These are phyloP conservation scores for Cyathus olla DNA, from an alignment of 1,284 basidiomycete genomes.

Conservation along the genomic window DNA sequence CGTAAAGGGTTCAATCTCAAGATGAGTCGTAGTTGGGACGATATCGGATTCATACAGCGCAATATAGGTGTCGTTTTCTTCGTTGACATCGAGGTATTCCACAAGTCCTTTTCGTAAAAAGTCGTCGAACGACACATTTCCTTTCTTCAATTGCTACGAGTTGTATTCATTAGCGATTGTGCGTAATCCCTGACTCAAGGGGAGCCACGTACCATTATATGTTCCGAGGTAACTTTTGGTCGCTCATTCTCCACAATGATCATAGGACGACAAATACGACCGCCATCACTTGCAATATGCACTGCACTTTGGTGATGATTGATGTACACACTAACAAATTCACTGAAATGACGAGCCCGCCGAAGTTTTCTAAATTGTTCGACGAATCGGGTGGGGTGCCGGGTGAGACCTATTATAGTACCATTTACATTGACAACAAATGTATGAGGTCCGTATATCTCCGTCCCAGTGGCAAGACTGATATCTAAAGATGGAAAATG, in stretches of 20 bases:
- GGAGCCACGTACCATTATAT: constrained; percentile 74
- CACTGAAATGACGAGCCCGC: constrained; percentile 92
- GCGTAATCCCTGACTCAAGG: not conserved
- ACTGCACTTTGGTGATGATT: constrained; percentile 97
- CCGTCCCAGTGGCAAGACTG: constrained; percentile 91
- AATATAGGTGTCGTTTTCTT: constrained; percentile 98
- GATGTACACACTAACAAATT: constrained; percentile 98
- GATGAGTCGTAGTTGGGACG: constrained; percentile 87
- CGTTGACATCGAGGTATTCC: constrained; percentile 99
- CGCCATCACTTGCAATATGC: constrained; percentile 97
- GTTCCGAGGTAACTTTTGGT: constrained; percentile 85
- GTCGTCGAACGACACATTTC: constrained; percentile 90
- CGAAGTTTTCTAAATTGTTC: constrained; percentile 92
- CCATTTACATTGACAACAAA: constrained; percentile 99
- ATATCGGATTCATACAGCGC: constrained; percentile 96
- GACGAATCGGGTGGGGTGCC: constrained; percentile 90
- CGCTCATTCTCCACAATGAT: constrained; percentile 94
- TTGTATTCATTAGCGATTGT: not conserved
- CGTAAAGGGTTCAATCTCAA: constrained; percentile 99
- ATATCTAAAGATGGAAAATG: constrained; percentile 74
- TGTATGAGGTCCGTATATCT: constrained; percentile 93
- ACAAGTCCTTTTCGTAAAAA: constrained; percentile 97
- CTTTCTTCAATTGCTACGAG: constrained; percentile 82
- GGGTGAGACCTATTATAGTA: constrained; percentile 93
- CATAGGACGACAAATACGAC: constrained; percentile 97